Conservation (phyloP, 768 basidiomycete genomes). For the Hygrocybe punicea region DNA sequence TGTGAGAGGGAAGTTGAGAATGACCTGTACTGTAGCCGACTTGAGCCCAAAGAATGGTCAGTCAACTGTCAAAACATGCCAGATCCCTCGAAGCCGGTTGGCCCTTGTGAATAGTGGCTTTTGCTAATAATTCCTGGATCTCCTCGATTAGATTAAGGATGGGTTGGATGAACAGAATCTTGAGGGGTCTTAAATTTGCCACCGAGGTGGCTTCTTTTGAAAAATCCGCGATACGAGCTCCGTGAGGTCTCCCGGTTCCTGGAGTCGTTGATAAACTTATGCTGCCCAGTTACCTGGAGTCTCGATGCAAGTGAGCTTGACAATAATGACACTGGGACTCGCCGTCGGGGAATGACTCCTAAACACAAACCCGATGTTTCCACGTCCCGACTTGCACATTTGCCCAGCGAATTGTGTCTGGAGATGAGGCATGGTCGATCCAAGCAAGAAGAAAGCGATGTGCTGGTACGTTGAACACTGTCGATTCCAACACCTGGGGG, state of each 20-base stretch:
- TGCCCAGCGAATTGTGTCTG: background rate
- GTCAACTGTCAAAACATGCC: background rate
- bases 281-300: too few relatives aligned
- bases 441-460: background rate
- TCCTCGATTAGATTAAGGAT: background rate
- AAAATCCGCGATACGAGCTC: too few relatives aligned
- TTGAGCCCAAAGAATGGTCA: too few relatives aligned
- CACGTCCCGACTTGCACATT: background rate
- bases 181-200: conserved; percentile 4
- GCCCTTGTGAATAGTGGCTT: too few relatives aligned
- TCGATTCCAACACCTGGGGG: background rate
- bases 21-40: background rate
- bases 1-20: too few relatives aligned
- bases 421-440: background rate
- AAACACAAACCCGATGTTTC: too few relatives aligned
- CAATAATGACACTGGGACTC: too few relatives aligned
- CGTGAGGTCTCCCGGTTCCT: too few relatives aligned
- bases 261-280: too few relatives aligned
- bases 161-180: background rate
- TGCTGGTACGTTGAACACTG: background rate
- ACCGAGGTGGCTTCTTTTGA: too few relatives aligned
- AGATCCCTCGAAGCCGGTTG: conserved; percentile 7
- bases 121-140: too few relatives aligned
- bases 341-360: background rate
- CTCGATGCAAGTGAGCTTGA: too few relatives aligned